Evolutionary conservation across 176 grass and related monocot genomes (phyloP).

Genomic region (Zea luxurians): DNA sequence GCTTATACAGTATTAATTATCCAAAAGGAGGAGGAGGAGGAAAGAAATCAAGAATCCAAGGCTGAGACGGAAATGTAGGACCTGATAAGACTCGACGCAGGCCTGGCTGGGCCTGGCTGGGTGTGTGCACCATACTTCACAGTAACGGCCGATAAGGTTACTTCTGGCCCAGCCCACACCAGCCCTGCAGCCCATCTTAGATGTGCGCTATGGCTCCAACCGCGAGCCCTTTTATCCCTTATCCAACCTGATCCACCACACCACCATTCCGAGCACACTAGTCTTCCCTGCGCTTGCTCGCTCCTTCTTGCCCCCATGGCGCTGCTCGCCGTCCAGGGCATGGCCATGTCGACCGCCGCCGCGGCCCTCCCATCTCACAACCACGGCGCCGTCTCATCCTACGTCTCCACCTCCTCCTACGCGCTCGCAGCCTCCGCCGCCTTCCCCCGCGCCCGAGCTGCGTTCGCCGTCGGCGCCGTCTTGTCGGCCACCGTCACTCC

Average conservation of each 20-base stretch:
- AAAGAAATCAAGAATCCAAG: background rate
- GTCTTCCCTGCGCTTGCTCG: background rate
- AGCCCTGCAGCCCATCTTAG: background rate
- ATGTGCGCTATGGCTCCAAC: background rate
- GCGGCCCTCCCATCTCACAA: constrained; percentile 28
- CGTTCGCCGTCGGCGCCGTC: constrained; percentile 8
- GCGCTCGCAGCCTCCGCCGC: constrained; percentile 18
- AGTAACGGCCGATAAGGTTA: background rate
- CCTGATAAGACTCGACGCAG: no score
- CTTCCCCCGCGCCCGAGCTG: constrained; percentile 16
- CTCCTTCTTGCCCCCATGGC: constrained; percentile 40
- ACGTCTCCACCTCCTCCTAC: constrained; percentile 38
- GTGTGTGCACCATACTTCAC: background rate
- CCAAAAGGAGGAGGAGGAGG: no score
- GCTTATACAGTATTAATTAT: no score
- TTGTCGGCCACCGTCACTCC: constrained; percentile 14
- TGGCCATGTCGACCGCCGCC: constrained; percentile 21
- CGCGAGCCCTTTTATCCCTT: background rate
- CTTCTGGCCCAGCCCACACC: background rate
- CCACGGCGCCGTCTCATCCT: constrained; percentile 35
- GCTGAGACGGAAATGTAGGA: no score
- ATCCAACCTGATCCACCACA: background rate
- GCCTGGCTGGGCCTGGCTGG: no score
- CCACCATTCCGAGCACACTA: background rate
- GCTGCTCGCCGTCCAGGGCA: constrained; percentile 50